Evolutionary conservation across 768 basidiomycete species (phyloP).

Genomic region (Kwoniella heveanensis): DNA sequence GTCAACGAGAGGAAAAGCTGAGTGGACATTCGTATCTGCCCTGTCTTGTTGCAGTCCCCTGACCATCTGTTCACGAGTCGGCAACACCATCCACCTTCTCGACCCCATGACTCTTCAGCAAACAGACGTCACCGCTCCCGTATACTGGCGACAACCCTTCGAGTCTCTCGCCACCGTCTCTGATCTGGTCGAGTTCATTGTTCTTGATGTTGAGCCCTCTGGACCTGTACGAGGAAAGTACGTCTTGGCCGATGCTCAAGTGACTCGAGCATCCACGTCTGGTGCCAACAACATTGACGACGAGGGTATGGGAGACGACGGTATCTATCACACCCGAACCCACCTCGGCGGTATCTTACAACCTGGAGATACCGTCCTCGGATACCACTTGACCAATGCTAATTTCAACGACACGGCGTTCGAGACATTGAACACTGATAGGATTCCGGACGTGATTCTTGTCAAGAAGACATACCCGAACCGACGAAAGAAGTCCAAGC

Average conservation of each 20-base stretch:
- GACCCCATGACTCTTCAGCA: constrained; percentile 84
- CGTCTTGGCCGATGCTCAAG: constrained; percentile 84
- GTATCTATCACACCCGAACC: constrained; percentile 92
- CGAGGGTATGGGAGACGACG: constrained; percentile 64
- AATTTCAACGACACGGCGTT: constrained; percentile 94
- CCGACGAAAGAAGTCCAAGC: constrained; percentile 82
- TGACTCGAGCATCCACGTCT: constrained; percentile 73
- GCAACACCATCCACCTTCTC: constrained; percentile 84
- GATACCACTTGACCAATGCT: constrained; percentile 81
- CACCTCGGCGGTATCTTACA: constrained; percentile 92
- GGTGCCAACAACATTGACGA: constrained; percentile 61
- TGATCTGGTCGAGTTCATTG: constrained; percentile 90
- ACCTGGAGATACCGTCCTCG: constrained; percentile 89
- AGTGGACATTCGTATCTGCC: too few species aligned
- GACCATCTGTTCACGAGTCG: constrained; percentile 84
- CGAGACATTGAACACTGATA: constrained; percentile 64
- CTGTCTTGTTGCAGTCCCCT: constrained; percentile 62
- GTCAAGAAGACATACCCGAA: constrained; percentile 96
- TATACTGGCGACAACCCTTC: constrained; percentile 93
- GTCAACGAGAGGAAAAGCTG: too few species aligned
- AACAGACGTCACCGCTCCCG: constrained; percentile 72
- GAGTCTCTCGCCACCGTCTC: constrained; percentile 76
- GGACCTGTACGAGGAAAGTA: constrained; percentile 71
- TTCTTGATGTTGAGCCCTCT: constrained; percentile 90
- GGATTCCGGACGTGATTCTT: constrained; percentile 87